phyloP scores from a whole-genome alignment of 1,284 basidiomycete genomes.

The Entoloma clypeatum region DNA sequence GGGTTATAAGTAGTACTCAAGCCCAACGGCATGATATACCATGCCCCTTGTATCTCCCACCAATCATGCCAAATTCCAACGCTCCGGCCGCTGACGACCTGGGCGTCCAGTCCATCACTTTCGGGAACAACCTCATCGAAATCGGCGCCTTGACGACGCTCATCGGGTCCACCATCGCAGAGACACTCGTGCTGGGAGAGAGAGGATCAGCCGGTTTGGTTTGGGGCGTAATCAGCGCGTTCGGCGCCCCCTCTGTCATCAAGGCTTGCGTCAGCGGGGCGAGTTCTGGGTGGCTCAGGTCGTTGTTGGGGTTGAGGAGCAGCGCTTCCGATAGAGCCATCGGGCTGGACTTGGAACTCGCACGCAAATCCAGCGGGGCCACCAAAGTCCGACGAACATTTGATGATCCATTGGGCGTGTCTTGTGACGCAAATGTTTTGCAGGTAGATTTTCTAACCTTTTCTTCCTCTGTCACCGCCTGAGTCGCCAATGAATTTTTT shows the following conservation, averaged over 20 bases:
- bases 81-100: too few species aligned
- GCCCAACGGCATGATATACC: too few species aligned
- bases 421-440: too few species aligned
- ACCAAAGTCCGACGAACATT: too few species aligned
- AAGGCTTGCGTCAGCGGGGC: conserved; percentile 20
- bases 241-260: conserved; percentile 17
- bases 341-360: conserved; percentile 20
- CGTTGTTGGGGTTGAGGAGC: conserved; percentile 17
- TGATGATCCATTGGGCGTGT: too few species aligned
- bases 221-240: conserved; percentile 20
- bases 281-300: conserved; percentile 19
- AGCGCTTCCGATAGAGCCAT: conserved; percentile 15
- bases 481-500: neutral
- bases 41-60: too few species aligned
- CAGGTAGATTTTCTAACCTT: too few species aligned
- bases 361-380: too few species aligned
- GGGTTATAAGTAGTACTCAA: too few species aligned
- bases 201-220: conserved; percentile 19
- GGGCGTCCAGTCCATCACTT: conserved; percentile 10
- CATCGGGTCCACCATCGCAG: conserved; percentile 19
- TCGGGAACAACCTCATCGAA: conserved; percentile 19
- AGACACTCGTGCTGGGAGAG: conserved; percentile 18
- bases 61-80: too few species aligned
- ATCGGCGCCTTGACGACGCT: conserved; percentile 18
- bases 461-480: neutral